Base-by-base conservation (phyloP, 2,329 filamentous ascomycete species). In the Coniochaeta sp. region DNA sequence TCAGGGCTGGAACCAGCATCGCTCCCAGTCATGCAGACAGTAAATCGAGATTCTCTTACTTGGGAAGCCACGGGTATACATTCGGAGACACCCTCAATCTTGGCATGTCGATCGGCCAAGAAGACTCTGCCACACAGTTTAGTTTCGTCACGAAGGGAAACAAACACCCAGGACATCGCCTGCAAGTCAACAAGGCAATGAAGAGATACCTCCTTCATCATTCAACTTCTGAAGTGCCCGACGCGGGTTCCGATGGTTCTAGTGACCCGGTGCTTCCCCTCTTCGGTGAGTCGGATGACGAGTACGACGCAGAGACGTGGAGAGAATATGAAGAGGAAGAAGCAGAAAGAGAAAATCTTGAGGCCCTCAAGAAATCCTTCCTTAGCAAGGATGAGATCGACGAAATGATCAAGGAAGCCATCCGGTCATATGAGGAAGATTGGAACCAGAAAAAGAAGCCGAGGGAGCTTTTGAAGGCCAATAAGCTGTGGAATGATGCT, bases 391-490 rank as follows among this genome's bases (percentile, higher is more conserved):
- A 81, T 0, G 76, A 83, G 44, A 75, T 89, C 24, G 71, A 80
- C 3, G 64, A 70, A 0, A 72, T 83, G 14, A 77, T 93, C 36
- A 74, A 85, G 30, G 71, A 81, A 19, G 79, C 76, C 28, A 79
- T 90, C 12, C 67, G 74, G 7, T 71, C 76, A 1, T 78, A 84
- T 61, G 77, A 79, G 56, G 68, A 73, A 3, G 70, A 72, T 4
- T 93, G 89, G 89, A 72, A 73, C n/a, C 70, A 76, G n/a, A 75
- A 73, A 1, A 86, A 85, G 63, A 75, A 84, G 7, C 81, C 84
- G 0, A 82, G 77, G 58, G 74, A 83, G 16, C 74, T 84, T 60
- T 70, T 70, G 5, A 85, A 79, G 60, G 89, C 88, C 0, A 81
- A 83, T 67, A 72, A 69, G 3, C 65, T 89, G 2, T 96, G 90